Evolutionary conservation across 352 stramenopile genomes (phyloP).

Genomic region (Globisporangium okanoganense): DNA sequence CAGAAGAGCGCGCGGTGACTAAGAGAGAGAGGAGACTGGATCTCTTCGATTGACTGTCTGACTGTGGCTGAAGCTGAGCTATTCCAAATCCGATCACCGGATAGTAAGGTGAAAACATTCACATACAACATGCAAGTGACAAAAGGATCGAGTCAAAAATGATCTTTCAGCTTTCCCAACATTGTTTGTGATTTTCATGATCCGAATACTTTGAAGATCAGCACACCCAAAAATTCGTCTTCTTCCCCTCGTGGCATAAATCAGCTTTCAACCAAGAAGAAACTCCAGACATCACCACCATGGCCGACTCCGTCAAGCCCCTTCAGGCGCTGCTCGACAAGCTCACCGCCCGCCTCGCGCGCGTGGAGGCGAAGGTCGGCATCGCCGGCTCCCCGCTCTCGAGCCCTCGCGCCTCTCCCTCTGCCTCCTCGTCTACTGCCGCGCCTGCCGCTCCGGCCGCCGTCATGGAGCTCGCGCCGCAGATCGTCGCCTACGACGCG

Average conservation of each 20-base stretch:
- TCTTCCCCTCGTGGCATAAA: background rate
- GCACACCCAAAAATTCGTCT: too few species aligned
- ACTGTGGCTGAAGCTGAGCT: too few species aligned
- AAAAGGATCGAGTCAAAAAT: too few species aligned
- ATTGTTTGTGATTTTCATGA: too few species aligned
- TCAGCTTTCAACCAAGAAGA: background rate
- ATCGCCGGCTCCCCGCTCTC: slow-evolving; percentile 26
- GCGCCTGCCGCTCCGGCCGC: slow-evolving; percentile 11
- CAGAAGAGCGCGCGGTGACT: too few species aligned
- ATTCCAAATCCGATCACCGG: too few species aligned
- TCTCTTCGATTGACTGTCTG: too few species aligned
- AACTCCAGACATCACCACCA: slow-evolving; percentile 20
- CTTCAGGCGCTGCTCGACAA: slow-evolving; percentile 80
- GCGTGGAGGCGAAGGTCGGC: slow-evolving; percentile 77
- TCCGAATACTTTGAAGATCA: too few species aligned
- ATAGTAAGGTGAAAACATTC: too few species aligned
- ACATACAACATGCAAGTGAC: too few species aligned
- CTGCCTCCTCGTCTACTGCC: background rate
- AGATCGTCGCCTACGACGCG: slow-evolving; percentile 90
- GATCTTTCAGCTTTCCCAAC: too few species aligned
- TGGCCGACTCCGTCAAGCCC: slow-evolving; percentile 65
- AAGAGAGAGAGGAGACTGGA: too few species aligned
- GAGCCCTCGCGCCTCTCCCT: slow-evolving; percentile 8
- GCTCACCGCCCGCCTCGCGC: slow-evolving; percentile 71
- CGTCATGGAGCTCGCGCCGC: slow-evolving; percentile 44